Conservation (phyloP, 2,329 filamentous ascomycete species). For the Bretziella fagacearum region DNA sequence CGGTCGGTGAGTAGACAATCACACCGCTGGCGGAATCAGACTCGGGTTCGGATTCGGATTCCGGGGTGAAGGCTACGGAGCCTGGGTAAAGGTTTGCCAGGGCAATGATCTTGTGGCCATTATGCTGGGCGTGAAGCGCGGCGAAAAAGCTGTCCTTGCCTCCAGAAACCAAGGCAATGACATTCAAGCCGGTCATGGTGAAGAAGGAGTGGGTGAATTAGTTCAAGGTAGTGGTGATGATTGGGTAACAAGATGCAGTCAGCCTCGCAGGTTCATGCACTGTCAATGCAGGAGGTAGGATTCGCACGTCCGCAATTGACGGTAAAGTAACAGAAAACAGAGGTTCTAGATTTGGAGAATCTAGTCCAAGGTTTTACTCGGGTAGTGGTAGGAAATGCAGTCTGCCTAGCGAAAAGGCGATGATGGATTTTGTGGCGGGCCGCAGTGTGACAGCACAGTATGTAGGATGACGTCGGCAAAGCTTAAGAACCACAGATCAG, state of each 20-base stretch:
- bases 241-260: background rate
- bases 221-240: background rate
- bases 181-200: constrained; percentile 35
- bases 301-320: too few species aligned
- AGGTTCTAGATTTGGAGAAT: too few species aligned
- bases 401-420: too few species aligned
- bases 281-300: too few species aligned
- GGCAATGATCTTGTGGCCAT: constrained; percentile 73
- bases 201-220: background rate
- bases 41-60: constrained; percentile 1
- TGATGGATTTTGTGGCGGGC: too few species aligned
- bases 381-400: too few species aligned
- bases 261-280: background rate
- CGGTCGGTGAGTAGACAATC: constrained; percentile 14
- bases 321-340: too few species aligned
- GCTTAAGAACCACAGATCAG: too few species aligned
- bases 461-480: too few species aligned
- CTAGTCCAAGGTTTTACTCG: too few species aligned
- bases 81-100: constrained; percentile 71
- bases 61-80: background rate
- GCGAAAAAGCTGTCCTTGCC: constrained; percentile 96
- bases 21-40: constrained; percentile 15
- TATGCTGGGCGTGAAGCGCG: constrained; percentile 70
- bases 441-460: too few species aligned
- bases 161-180: constrained; percentile 85